Percentiles rank a stretch among this genome's conserved stretches.
Evolutionary conservation across 176 grass and related monocot species (phyloP).

Genomic region (Cymbopogon citratus): DNA sequence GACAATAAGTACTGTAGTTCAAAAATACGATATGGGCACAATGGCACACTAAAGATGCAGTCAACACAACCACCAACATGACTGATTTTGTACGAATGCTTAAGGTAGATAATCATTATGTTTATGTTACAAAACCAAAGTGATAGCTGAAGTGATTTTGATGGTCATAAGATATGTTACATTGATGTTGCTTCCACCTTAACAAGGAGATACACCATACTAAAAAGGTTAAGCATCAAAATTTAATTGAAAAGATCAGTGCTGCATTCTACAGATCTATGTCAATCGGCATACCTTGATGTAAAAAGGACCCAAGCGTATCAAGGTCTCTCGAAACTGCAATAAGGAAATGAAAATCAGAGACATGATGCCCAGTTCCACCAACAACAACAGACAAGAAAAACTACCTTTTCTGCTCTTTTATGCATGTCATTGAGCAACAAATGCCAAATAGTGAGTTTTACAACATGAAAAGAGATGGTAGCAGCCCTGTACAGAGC

Average conservation of each 20-base stretch:
- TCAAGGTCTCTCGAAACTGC: constrained; percentile 91
- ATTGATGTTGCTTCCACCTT: neutral
- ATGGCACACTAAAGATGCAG: neutral
- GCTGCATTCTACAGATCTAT: neutral
- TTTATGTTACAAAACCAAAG: neutral
- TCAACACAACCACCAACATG: neutral
- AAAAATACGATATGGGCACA: constrained; percentile 7
- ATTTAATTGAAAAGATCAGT: neutral
- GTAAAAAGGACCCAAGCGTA: constrained; percentile 87
- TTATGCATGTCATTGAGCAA: constrained; percentile 47
- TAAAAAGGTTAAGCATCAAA: neutral
- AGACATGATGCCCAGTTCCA: constrained; percentile 6
- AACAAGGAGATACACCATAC: neutral
- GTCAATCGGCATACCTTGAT: constrained; percentile 57
- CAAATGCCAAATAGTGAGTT: constrained; percentile 85
- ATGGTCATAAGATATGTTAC: neutral
- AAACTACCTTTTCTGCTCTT: constrained; percentile 70
- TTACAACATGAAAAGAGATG: constrained; percentile 80
- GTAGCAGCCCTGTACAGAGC: constrained; percentile 81
- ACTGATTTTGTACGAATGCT: neutral
- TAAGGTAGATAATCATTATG: neutral
- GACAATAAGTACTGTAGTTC: neutral
- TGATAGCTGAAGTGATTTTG: neutral
- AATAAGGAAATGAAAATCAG: constrained; percentile 31
- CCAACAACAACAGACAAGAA: constrained; percentile 4